phyloP scores from a whole-genome alignment of 345 rosid genomes.

The Moricandia moricandioides region DNA sequence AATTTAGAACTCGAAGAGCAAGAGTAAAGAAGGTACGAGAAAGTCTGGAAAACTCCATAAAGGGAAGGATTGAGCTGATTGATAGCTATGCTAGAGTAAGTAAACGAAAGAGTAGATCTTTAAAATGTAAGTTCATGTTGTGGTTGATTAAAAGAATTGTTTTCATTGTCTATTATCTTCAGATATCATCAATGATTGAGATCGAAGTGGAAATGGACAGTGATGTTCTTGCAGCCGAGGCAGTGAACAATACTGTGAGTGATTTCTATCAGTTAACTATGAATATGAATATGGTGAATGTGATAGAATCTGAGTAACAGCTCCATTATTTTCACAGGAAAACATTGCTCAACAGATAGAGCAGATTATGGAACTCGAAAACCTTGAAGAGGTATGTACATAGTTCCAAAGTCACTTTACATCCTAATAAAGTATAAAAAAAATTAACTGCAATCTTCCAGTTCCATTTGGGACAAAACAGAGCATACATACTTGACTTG shows the following conservation, averaged over 20 bases:
- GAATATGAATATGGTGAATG: slow-evolving; percentile 5
- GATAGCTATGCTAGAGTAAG: slow-evolving; percentile 88
- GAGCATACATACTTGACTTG: background rate
- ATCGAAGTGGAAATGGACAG: slow-evolving; percentile 92
- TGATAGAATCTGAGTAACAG: background rate
- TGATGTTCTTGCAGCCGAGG: slow-evolving; percentile 95
- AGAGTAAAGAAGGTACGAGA: slow-evolving; percentile 81
- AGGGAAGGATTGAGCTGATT: slow-evolving; percentile 78
- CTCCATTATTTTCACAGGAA: slow-evolving; percentile 49
- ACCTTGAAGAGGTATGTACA: slow-evolving; percentile 80
- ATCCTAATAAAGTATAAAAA: background rate
- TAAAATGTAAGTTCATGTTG: background rate
- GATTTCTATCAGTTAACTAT: background rate
- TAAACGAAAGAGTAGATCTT: background rate
- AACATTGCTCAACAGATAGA: slow-evolving; percentile 75
- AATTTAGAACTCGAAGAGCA: slow-evolving; percentile 62
- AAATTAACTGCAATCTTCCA: background rate
- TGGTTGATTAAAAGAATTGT: background rate
- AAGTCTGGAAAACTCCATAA: slow-evolving; percentile 70
- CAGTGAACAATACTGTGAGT: slow-evolving; percentile 71
- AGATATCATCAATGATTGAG: slow-evolving; percentile 99
- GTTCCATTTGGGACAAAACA: slow-evolving; percentile 2
- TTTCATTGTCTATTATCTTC: background rate
- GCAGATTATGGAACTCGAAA: slow-evolving; percentile 91
- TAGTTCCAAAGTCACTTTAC: background rate